Evolutionary conservation across 306 rosid genomes (phyloP).

Genomic region (Elaeagnus macrophylla): DNA sequence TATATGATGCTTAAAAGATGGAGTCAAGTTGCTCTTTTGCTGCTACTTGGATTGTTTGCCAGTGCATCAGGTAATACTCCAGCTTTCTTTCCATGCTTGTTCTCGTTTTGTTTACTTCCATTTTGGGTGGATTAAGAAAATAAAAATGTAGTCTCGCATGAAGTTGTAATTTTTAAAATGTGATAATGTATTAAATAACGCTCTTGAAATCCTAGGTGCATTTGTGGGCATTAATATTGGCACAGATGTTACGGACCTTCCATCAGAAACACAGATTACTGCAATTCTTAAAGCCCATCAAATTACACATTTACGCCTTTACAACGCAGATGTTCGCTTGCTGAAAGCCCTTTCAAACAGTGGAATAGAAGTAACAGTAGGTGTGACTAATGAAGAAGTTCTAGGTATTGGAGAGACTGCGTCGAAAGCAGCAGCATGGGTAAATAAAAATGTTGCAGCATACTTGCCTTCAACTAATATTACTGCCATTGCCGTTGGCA

Average conservation of each 20-base stretch:
- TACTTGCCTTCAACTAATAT: conserved; percentile 75
- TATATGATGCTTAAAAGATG: conserved; percentile 46
- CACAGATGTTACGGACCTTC: conserved; percentile 58
- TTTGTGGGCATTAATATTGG: conserved; percentile 84
- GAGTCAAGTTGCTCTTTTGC: conserved; percentile 37
- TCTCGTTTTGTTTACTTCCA: conserved; percentile 5
- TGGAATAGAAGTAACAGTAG: conserved; percentile 64
- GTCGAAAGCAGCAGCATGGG: conserved; percentile 73
- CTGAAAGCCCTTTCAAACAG: conserved; percentile 69
- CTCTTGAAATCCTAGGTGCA: conserved; percentile 58
- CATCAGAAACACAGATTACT: conserved; percentile 52
- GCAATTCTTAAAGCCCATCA: conserved; percentile 64
- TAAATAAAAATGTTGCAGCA: conserved; percentile 70
- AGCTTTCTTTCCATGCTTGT: not conserved
- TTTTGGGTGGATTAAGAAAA: not conserved
- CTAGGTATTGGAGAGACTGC: conserved; percentile 67
- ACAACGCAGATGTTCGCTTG: conserved; percentile 59
- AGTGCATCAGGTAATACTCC: conserved; percentile 41
- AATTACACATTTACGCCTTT: conserved; percentile 68
- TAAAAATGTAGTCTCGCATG: not conserved
- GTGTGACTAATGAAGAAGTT: conserved; percentile 67
- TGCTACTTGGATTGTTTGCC: conserved; percentile 39
- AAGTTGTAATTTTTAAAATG: conserved; percentile 5
- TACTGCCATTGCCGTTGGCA: conserved; percentile 81
- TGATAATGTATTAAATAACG: conserved; percentile 7